These are phyloP conservation scores for Lunularia cruciata DNA, from an alignment of 225 moss, liverwort and hornwort genomes.

Conservation along the genomic window DNA sequence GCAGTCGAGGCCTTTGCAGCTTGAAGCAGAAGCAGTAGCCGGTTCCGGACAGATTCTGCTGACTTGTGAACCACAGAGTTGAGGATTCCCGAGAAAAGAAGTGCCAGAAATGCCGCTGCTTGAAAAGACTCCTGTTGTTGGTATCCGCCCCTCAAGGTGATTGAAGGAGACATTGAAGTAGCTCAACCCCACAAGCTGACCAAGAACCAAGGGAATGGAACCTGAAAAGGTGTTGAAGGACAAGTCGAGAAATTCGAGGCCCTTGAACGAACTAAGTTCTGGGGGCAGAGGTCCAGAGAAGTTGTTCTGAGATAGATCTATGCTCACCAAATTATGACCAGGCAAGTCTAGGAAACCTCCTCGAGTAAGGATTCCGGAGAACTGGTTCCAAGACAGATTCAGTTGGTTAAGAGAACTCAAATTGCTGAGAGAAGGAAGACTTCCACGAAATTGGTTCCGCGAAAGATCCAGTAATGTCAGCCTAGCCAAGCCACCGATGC, in stretches of 20 bases:
- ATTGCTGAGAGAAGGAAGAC: not conserved
- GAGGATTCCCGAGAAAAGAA: conserved; percentile 27
- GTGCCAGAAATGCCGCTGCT: not conserved
- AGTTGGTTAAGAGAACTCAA: not conserved
- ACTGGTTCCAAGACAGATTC: not conserved
- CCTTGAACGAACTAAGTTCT: not conserved
- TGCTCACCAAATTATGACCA: not conserved
- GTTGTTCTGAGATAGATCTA: conserved; percentile 9
- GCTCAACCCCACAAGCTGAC: not conserved
- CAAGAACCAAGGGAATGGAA: not conserved
- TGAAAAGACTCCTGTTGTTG: not conserved
- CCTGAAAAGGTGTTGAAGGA: not conserved
- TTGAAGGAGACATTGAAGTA: conserved; percentile 9
- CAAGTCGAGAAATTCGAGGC: not conserved
- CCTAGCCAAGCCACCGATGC: not conserved
- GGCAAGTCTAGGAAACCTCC: not conserved
- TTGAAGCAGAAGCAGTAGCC: too few species aligned
- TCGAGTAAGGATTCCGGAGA: not conserved
- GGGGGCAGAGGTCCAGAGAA: not conserved
- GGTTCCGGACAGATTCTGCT: too few species aligned
- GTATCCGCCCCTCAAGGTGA: conserved; percentile 13
- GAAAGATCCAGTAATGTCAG: not conserved
- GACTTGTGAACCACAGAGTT: conserved; percentile 20
- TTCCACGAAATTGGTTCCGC: not conserved
- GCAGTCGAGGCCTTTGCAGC: conserved; percentile 18